Percentiles rank a stretch among this genome's conserved stretches.
These are phyloP conservation scores for Cucurbita maxima DNA, from an alignment of 306 rosid genomes.

Conservation along the genomic window DNA sequence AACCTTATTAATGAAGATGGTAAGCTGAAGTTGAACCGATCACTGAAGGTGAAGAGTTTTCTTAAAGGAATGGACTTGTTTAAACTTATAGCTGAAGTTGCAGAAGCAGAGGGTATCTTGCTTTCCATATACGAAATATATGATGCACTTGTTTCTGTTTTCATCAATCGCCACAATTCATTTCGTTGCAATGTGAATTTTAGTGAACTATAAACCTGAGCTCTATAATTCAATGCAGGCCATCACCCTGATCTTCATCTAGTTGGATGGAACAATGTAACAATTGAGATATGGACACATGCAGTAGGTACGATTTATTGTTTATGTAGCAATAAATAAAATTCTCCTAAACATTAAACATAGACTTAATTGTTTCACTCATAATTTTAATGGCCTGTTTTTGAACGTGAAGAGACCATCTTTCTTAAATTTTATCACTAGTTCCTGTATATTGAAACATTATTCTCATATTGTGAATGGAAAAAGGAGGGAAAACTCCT, in stretches of 20 bases:
- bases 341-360: neutral
- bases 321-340: neutral
- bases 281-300: constrained; percentile 76
- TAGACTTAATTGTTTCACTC: neutral
- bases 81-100: constrained; percentile 55
- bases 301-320: constrained; percentile 43
- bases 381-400: neutral
- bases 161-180: neutral
- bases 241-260: constrained; percentile 98
- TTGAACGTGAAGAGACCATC: neutral
- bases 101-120: constrained; percentile 58
- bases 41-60: constrained; percentile 70
- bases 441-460: neutral
- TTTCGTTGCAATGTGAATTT: neutral
- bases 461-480: neutral
- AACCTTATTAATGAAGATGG: constrained; percentile 47
- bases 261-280: constrained; percentile 75
- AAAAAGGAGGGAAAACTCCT: neutral
- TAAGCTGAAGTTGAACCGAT: constrained; percentile 36
- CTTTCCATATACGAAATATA: neutral
- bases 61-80: constrained; percentile 70
- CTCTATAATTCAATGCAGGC: constrained; percentile 24
- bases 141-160: neutral
- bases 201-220: neutral
- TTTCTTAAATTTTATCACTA: neutral